phyloP scores from a whole-genome alignment of 331 rosid genomes.

The Pyrus hybrid region DNA sequence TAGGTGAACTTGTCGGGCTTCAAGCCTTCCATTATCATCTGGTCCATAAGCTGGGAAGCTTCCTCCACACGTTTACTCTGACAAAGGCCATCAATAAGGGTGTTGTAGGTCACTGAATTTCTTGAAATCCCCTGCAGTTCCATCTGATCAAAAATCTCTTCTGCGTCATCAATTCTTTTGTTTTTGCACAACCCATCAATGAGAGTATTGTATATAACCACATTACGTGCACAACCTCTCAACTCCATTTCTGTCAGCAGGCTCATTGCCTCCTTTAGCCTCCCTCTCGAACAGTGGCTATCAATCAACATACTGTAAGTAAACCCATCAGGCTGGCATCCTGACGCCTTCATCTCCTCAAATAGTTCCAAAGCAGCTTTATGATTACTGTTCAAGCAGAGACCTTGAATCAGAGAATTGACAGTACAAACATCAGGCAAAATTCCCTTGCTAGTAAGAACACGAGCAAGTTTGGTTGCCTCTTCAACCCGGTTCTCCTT shows the following conservation, averaged over 20 bases:
- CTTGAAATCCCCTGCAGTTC: conserved; percentile 83
- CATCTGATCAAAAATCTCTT: conserved; percentile 92
- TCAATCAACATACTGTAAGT: conserved; percentile 74
- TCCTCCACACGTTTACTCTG: conserved; percentile 68
- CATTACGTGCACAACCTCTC: conserved; percentile 73
- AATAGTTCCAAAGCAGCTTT: conserved; percentile 64
- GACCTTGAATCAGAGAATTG: conserved; percentile 78
- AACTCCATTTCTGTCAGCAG: conserved; percentile 76
- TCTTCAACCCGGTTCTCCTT: conserved; percentile 71
- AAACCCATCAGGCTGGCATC: conserved; percentile 72
- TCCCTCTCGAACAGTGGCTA: conserved; percentile 55
- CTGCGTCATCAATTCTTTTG: conserved; percentile 68
- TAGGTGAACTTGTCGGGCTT: conserved; percentile 85
- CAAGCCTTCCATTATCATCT: conserved; percentile 94
- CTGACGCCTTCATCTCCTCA: conserved; percentile 81
- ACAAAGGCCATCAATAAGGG: conserved; percentile 81
- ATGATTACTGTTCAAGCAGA: conserved; percentile 49
- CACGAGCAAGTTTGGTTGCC: conserved; percentile 58
- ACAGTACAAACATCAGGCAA: conserved; percentile 85
- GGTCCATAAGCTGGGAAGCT: conserved; percentile 91
- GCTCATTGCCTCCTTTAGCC: conserved; percentile 46
- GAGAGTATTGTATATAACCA: conserved; percentile 69
- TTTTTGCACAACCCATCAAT: conserved; percentile 82
- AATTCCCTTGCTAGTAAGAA: conserved; percentile 61
- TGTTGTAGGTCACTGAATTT: conserved; percentile 70